phyloP scores from a whole-genome alignment of 345 rosid species.

The Salix udensis region DNA sequence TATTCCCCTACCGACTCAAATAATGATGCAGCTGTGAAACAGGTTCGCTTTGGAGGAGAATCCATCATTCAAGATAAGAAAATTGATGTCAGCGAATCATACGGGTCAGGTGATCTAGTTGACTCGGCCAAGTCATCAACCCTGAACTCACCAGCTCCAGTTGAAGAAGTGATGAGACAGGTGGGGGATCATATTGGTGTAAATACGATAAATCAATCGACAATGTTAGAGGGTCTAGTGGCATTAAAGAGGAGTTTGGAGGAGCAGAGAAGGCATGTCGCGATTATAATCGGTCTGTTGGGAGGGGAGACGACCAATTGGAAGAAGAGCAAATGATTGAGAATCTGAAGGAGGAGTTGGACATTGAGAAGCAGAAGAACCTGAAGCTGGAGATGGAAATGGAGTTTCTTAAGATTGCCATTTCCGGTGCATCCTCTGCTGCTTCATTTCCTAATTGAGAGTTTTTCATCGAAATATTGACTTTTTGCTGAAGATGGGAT shows the following conservation, averaged over 20 bases:
- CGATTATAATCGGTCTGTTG: constrained; percentile 40
- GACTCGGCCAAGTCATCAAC: constrained; percentile 5
- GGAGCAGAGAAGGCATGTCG: constrained; percentile 52
- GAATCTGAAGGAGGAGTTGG: constrained; percentile 48
- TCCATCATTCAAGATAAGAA: constrained; percentile 18
- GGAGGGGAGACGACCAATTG: constrained; percentile 46
- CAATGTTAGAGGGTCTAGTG: constrained; percentile 42
- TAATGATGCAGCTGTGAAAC: constrained; percentile 16
- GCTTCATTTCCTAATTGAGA: not conserved
- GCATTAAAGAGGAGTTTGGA: constrained; percentile 60
- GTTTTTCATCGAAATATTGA: too few relatives aligned
- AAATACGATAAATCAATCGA: constrained; percentile 22
- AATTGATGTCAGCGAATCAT: constrained; percentile 1
- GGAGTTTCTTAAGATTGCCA: constrained; percentile 31
- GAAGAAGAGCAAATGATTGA: constrained; percentile 53
- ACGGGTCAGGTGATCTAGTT: constrained; percentile 6
- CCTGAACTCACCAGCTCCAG: constrained; percentile 12
- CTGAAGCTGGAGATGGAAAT: constrained; percentile 45
- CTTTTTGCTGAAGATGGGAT: not conserved
- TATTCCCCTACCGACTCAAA: constrained; percentile 49
- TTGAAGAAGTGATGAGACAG: not conserved
- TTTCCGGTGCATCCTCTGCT: constrained; percentile 20
- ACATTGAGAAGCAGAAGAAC: constrained; percentile 44
- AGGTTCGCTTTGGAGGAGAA: constrained; percentile 36
- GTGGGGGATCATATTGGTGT: not conserved